Evolutionary conservation across 495 filamentous ascomycete species (phyloP).

Genomic region (Podospora pseudocomata): DNA sequence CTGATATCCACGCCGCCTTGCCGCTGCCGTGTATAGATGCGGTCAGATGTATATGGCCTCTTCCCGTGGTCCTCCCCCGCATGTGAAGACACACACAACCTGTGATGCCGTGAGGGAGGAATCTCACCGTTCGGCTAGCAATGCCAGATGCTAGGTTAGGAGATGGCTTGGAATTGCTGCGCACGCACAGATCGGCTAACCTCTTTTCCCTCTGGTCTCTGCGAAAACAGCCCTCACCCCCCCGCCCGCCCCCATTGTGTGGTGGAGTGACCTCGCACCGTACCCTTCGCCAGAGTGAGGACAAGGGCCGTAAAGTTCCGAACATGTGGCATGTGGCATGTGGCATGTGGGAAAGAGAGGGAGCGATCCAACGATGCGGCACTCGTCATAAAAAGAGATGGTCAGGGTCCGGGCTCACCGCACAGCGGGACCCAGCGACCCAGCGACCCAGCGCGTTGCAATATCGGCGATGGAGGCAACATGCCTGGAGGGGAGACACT

Average conservation of each 20-base stretch:
- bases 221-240: background rate
- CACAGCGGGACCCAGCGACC: background rate
- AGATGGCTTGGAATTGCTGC: constrained; percentile 1
- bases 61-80: background rate
- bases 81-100: background rate
- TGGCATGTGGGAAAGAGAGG: background rate
- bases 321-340: background rate
- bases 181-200: constrained; percentile 2
- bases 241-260: background rate
- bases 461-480: background rate
- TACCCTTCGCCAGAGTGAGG: background rate
- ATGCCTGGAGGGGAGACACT: background rate
- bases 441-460: background rate
- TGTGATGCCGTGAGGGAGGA: background rate
- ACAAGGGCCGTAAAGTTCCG: constrained; percentile 5
- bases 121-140: background rate
- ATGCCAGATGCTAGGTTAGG: background rate
- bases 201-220: background rate
- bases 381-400: background rate
- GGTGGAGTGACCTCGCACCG: background rate
- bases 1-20: background rate
- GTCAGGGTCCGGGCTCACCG: background rate
- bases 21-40: background rate
- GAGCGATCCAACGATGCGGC: background rate
- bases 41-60: background rate